Conservation (phyloP, 306 rosid genomes). For the apple (Malus domestica) region ASM211411v1 NC_041790.1:14466501-14467000, state of each 20-base stretch:
- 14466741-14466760: slow-evolving; percentile 5
- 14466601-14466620: background rate
- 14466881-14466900: slow-evolving; percentile 97
- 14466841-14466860: slow-evolving; percentile 72
- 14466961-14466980: background rate
- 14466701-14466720: slow-evolving; percentile 5
- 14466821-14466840: slow-evolving; percentile 75
- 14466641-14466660: slow-evolving; percentile 95
- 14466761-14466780: background rate
- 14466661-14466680: slow-evolving; percentile 83
- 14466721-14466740: slow-evolving; percentile 4
- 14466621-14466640: slow-evolving; percentile 53
- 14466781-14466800: slow-evolving; percentile 46
- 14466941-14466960: background rate
- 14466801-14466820: slow-evolving; percentile 86
- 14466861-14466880: slow-evolving; percentile 92
- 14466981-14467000: background rate
- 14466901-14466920: slow-evolving; percentile 62
- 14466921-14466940: background rate
- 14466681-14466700: slow-evolving; percentile 3
- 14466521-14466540: slow-evolving; percentile 78
- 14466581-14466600: background rate
- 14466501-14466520: slow-evolving; percentile 74
- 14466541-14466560: slow-evolving; percentile 86
- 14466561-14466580: background rate